phyloP scores from a whole-genome alignment of 2,329 filamentous ascomycete genomes.

The Fusarium lyarnte region DNA sequence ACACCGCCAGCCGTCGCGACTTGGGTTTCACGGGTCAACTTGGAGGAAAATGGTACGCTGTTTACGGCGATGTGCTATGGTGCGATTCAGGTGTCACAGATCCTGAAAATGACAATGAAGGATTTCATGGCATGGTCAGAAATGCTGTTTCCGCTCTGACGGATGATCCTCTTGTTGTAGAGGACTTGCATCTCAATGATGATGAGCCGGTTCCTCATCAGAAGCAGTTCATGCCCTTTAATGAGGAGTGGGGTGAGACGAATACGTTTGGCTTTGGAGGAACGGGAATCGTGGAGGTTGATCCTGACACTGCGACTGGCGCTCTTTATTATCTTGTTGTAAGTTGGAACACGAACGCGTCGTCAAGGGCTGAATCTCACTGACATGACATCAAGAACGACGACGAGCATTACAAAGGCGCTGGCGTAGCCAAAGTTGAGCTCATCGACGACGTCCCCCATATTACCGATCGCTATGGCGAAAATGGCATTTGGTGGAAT shows the following conservation, averaged over 20 bases:
- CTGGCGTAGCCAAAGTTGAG: constrained; percentile 50
- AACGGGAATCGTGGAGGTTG: constrained; percentile 51
- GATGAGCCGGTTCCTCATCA: constrained; percentile 45
- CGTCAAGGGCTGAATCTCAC: no score
- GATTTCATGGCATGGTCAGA: constrained; percentile 54
- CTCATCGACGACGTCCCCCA: constrained; percentile 48
- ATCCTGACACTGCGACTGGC: constrained; percentile 40
- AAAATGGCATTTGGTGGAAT: constrained; percentile 50
- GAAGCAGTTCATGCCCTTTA: constrained; percentile 50
- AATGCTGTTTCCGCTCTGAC: constrained; percentile 50
- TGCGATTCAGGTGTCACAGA: constrained; percentile 47
- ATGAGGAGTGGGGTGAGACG: constrained; percentile 50
- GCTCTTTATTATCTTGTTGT: constrained; percentile 52
- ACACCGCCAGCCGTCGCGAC: constrained; percentile 51
- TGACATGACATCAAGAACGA: no score
- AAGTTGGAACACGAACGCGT: no score
- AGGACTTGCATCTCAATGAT: constrained; percentile 49
- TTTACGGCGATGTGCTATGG: constrained; percentile 49
- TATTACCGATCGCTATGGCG: constrained; percentile 45
- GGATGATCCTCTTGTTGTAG: constrained; percentile 48
- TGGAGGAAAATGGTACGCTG: constrained; percentile 51
- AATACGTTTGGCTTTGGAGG: constrained; percentile 51
- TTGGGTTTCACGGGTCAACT: constrained; percentile 51
- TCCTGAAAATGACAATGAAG: constrained; percentile 40
- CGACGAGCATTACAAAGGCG: constrained; percentile 47